These are phyloP conservation scores for Chalciporus sp. DNA, from an alignment of 1,284 basidiomycete species.

Conservation along the genomic window DNA sequence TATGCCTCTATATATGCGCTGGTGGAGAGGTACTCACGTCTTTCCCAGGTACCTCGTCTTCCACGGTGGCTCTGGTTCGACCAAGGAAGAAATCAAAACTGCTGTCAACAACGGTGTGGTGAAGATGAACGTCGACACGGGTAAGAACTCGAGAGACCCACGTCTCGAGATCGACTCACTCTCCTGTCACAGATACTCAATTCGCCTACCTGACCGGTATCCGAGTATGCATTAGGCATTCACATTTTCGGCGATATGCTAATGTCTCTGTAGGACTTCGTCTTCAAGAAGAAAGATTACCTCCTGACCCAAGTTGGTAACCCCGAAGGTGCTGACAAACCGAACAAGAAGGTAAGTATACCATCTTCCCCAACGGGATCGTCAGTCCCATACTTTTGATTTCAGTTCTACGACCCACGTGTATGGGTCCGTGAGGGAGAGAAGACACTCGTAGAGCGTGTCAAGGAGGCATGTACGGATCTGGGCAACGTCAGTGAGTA, in stretches of 20 bases:
- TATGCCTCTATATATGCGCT: slow-evolving; percentile 42
- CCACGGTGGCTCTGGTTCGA: slow-evolving; percentile 99
- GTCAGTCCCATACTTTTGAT: background rate
- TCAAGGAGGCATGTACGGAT: slow-evolving; percentile 91
- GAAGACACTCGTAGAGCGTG: slow-evolving; percentile 88
- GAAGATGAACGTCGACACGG: slow-evolving; percentile 97
- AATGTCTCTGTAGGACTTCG: slow-evolving; percentile 63
- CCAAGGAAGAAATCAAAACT: slow-evolving; percentile 94
- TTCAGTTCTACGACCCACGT: slow-evolving; percentile 88
- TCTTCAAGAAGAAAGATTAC: slow-evolving; percentile 84
- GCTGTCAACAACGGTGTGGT: slow-evolving; percentile 93
- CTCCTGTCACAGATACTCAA: slow-evolving; percentile 68
- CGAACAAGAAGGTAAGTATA: slow-evolving; percentile 88
- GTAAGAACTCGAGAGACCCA: slow-evolving; percentile 31
- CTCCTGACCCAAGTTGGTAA: slow-evolving; percentile 89
- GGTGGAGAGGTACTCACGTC: background rate
- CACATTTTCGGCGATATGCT: background rate
- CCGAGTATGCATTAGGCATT: slow-evolving; percentile 52
- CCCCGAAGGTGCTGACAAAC: slow-evolving; percentile 92
- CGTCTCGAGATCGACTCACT: slow-evolving; percentile 9
- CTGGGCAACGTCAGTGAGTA: slow-evolving; percentile 74
- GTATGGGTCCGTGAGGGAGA: slow-evolving; percentile 99
- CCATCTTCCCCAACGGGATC: background rate
- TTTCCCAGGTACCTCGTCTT: slow-evolving; percentile 89
- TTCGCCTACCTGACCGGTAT: slow-evolving; percentile 92